Conservation (phyloP, 2,329 filamentous ascomycete species). For the Pyricularia grisea region DNA sequence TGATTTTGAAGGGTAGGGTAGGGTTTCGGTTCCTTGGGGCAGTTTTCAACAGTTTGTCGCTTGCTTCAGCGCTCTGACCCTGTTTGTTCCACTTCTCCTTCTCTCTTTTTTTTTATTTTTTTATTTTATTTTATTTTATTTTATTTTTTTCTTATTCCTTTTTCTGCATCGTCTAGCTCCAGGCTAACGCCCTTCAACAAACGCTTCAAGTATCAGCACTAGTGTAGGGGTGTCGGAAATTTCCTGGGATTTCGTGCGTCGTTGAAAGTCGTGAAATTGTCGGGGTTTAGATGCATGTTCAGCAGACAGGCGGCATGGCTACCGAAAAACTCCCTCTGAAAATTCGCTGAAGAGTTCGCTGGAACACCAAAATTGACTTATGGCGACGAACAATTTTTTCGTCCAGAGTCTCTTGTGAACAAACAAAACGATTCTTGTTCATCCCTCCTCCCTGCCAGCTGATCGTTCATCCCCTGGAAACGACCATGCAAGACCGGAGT, state of each 20-base stretch:
- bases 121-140: too few relatives aligned
- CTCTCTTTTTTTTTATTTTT: not conserved
- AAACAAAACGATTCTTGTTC: not conserved
- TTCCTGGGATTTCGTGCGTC: not conserved
- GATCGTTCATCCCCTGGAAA: not conserved
- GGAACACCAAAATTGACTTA: not conserved
- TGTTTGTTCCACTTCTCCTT: not conserved
- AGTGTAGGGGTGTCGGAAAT: not conserved
- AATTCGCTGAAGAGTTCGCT: too few relatives aligned
- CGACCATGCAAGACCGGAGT: not conserved
- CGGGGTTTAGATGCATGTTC: not conserved
- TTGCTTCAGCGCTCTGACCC: not conserved
- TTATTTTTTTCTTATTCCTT: too few relatives aligned
- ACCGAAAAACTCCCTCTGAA: not conserved
- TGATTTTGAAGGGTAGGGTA: not conserved
- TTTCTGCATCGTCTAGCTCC: not conserved
- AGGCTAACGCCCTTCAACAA: not conserved
- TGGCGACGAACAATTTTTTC: too few relatives aligned
- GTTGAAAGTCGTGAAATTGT: not conserved
- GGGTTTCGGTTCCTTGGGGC: too few relatives aligned
- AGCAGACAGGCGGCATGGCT: not conserved
- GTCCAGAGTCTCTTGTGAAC: not conserved
- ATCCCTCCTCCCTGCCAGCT: not conserved
- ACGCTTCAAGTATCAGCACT: not conserved
- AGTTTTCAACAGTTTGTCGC: not conserved